phyloP scores from a whole-genome alignment of 2,329 filamentous ascomycete genomes.

The Pseudopyrenochaeta lycopersici region DNA sequence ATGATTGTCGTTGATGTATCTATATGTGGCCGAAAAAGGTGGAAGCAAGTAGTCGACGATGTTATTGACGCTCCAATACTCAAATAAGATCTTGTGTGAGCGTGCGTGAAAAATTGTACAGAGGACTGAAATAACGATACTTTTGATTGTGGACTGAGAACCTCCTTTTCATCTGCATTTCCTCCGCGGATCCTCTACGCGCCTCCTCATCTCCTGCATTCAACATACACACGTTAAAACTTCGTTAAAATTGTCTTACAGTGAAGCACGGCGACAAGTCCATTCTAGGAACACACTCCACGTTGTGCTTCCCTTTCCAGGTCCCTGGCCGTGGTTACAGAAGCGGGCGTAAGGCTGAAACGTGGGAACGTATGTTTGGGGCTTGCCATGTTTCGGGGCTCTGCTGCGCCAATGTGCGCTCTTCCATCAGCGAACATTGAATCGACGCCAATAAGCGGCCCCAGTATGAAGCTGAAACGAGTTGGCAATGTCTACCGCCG shows the following conservation, averaged over 20 bases:
- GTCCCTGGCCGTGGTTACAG: background rate
- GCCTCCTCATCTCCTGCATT: background rate
- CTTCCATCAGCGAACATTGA: too few relatives aligned
- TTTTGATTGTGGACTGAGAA: background rate
- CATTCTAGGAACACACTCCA: background rate
- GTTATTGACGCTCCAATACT: too few relatives aligned
- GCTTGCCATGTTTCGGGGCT: background rate
- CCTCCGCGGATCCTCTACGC: background rate
- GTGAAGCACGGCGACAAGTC: background rate
- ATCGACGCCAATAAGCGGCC: too few relatives aligned
- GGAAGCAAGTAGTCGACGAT: background rate
- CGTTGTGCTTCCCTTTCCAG: background rate
- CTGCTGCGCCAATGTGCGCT: too few relatives aligned
- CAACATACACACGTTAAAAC: background rate
- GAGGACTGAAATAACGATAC: background rate
- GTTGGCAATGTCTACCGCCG: too few relatives aligned
- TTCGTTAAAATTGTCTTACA: background rate
- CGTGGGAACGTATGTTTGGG: background rate
- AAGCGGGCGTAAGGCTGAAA: conserved; percentile 4
- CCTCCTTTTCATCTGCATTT: background rate
- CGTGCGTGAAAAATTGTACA: background rate
- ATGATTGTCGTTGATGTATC: background rate
- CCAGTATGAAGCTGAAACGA: too few relatives aligned
- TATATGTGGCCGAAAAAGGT: background rate
- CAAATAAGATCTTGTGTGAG: too few relatives aligned